Percentiles rank a stretch among this genome's conserved stretches.
These are phyloP conservation scores for Sarcodon sp. DNA, from an alignment of 768 basidiomycete species.

Conservation along the genomic window DNA sequence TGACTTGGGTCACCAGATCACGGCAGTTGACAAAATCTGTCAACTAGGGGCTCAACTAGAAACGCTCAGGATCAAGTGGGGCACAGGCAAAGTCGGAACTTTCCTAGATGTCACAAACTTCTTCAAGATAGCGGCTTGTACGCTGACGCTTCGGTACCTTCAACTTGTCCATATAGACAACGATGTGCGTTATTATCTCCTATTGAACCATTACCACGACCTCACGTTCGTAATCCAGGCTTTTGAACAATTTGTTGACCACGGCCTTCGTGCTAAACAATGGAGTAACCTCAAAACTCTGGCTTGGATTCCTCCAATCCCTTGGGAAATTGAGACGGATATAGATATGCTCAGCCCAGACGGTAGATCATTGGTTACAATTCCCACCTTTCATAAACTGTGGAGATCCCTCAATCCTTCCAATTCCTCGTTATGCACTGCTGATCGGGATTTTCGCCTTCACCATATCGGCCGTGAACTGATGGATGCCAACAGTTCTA, in stretches of 20 bases:
- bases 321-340: too few relatives aligned
- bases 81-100: not conserved
- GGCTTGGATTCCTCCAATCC: not conserved
- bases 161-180: not conserved
- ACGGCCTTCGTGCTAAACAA: not conserved
- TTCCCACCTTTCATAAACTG: not conserved
- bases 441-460: not conserved
- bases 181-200: not conserved
- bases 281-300: not conserved
- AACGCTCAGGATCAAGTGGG: not conserved
- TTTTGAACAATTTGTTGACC: not conserved
- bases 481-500: not conserved
- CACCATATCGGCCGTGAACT: not conserved
- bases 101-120: not conserved
- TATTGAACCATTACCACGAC: not conserved
- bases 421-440: not conserved
- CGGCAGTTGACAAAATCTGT: not conserved
- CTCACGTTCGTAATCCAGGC: not conserved
- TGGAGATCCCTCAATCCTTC: not conserved
- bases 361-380: not conserved
- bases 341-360: not conserved
- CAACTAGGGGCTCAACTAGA: not conserved
- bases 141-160: not conserved
- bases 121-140: not conserved
- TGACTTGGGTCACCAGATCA: not conserved